Evolutionary conservation across 306 rosid species (phyloP).

Genomic region (Alnus rubra): DNA sequence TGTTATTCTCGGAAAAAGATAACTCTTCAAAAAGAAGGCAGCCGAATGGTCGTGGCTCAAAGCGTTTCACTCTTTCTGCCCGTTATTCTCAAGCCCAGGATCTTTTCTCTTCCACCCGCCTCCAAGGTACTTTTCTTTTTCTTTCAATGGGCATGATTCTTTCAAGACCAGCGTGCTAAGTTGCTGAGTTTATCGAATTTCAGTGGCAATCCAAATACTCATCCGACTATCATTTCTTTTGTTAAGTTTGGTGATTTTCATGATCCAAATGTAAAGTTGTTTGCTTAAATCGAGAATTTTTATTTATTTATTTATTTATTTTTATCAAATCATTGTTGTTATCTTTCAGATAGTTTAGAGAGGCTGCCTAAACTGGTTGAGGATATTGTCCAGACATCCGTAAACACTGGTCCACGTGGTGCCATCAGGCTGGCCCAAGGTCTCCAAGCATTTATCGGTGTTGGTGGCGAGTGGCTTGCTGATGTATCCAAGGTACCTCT

Average conservation of each 20-base stretch:
- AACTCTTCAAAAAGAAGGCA: constrained; percentile 23
- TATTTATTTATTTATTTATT: no score
- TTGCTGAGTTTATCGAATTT: not conserved
- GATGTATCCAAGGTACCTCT: constrained; percentile 64
- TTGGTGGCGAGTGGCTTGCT: constrained; percentile 89
- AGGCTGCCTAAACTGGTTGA: constrained; percentile 83
- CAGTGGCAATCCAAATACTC: not conserved
- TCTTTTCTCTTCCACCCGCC: constrained; percentile 63
- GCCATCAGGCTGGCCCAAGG: constrained; percentile 85
- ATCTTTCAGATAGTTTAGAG: constrained; percentile 59
- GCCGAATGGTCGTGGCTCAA: constrained; percentile 37
- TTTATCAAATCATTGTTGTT: constrained; percentile 5
- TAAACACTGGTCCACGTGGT: constrained; percentile 87
- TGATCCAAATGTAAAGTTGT: constrained; percentile 4
- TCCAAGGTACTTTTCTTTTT: constrained; percentile 51
- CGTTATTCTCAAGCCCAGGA: constrained; percentile 83
- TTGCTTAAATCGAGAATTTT: constrained; percentile 5
- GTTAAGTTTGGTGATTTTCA: not conserved
- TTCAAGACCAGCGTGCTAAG: not conserved
- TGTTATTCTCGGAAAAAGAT: constrained; percentile 15
- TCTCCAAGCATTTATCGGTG: constrained; percentile 81
- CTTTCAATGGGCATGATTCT: not conserved
- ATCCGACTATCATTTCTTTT: not conserved
- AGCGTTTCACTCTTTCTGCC: constrained; percentile 51
- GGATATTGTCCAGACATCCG: constrained; percentile 84